Evolutionary conservation across 352 stramenopile species (phyloP).

Genomic region (Phytopythium delawarense): DNA sequence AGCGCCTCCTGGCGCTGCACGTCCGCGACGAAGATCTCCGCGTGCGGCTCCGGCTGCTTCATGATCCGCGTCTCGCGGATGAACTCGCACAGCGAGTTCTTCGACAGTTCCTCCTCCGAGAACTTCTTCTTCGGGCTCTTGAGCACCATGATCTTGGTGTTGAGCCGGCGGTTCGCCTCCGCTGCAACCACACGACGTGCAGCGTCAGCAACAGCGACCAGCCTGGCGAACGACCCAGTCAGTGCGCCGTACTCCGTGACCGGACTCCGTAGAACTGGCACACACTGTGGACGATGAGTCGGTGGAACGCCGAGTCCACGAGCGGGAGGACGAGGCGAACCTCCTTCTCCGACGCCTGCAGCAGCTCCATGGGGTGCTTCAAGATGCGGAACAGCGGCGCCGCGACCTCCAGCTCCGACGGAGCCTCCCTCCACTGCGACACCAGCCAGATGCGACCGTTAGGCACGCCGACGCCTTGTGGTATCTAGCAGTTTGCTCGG

Average conservation of each 20-base stretch:
- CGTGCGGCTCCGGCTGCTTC: slow-evolving; percentile 10
- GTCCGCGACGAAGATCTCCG: slow-evolving; percentile 9
- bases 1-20: slow-evolving; percentile 33
- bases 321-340: slow-evolving; percentile 71
- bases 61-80: slow-evolving; percentile 65
- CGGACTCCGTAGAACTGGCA: slow-evolving; percentile 87
- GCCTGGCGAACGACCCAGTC: neutral
- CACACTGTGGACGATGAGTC: slow-evolving; percentile 81
- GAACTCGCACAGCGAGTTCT: slow-evolving; percentile 72
- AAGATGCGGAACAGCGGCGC: slow-evolving; percentile 51
- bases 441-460: neutral
- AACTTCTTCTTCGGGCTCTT: slow-evolving; percentile 56
- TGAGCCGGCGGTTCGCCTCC: slow-evolving; percentile 59
- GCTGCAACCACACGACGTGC: slow-evolving; percentile 21
- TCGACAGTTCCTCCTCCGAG: slow-evolving; percentile 36
- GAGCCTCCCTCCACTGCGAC: slow-evolving; percentile 66
- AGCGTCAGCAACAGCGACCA: slow-evolving; percentile 7
- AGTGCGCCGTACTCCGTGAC: slow-evolving; percentile 60
- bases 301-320: slow-evolving; percentile 81
- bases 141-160: slow-evolving; percentile 82
- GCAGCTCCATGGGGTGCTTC: slow-evolving; percentile 59
- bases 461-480: no score
- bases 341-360: slow-evolving; percentile 54
- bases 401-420: slow-evolving; percentile 69
- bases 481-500: neutral